phyloP scores from a whole-genome alignment of 2,329 filamentous ascomycete species.

The Penicillium thymicola region DNA sequence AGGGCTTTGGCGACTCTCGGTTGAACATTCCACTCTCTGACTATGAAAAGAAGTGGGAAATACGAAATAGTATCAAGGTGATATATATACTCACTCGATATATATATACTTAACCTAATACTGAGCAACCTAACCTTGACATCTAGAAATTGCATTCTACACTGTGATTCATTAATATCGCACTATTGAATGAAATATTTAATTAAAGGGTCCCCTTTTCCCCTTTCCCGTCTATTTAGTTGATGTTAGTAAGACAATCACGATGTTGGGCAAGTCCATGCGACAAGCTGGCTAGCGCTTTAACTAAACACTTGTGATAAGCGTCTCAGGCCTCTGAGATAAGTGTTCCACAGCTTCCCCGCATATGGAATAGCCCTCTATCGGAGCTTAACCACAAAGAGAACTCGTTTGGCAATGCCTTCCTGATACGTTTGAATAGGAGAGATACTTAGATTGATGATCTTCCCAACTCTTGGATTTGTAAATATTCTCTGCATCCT shows the following conservation, averaged over 20 bases:
- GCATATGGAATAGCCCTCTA: neutral
- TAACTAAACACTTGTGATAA: neutral
- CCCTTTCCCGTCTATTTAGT: neutral
- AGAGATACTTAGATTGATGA: neutral
- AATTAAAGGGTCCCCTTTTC: neutral
- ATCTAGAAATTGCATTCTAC: neutral
- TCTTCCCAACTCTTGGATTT: neutral
- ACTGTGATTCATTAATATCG: neutral
- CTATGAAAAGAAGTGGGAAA: neutral
- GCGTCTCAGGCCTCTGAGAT: neutral
- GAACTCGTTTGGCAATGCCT: constrained; percentile 1
- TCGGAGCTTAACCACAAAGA: neutral
- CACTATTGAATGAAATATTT: neutral
- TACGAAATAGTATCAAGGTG: neutral
- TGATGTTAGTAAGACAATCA: neutral
- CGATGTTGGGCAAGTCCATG: constrained; percentile 18
- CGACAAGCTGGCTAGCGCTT: neutral
- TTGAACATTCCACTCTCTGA: neutral
- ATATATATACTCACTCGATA: neutral
- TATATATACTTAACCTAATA: neutral
- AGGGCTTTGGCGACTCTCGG: neutral
- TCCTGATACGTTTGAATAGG: neutral
- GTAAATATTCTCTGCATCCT: neutral
- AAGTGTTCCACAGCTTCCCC: neutral
- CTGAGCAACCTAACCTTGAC: neutral